Base-by-base conservation (phyloP, 2,329 filamentous ascomycete species). In the Alternaria alternata region DNA sequence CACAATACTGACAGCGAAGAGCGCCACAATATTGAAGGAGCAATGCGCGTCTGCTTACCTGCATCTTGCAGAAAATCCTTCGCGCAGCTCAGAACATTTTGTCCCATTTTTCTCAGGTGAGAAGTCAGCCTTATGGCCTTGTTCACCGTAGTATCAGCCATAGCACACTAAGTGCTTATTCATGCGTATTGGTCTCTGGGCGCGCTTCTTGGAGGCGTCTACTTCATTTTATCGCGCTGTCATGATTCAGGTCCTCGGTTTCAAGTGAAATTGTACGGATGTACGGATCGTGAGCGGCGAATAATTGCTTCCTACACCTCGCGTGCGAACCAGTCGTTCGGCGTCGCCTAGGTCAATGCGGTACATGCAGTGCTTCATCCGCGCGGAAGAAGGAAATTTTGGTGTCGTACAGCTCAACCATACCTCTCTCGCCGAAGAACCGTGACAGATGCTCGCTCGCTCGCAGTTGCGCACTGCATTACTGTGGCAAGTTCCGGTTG, bases 11-110 rank as follows among this genome's bases (percentile, higher is more conserved):
- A 61, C 59, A 62, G 55, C 63, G 48, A 60, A 58, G 56, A 49
- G 22, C 66, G 69, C 69, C 70, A 74, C 68, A 71, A 71, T 72
- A 70, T 72, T 67, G 65, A 51, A 61, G 57, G 34, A 41, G 22
- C 44, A 43, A 38, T 26, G 39, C 42, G 58, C 43, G 36, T 28
- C 54, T 44, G 63, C 59, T 70, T 57, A 69, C 62, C 38, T 66
- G 62, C 67, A 67, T 68, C 39, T 28, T 43, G 36, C 34, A 63
- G 46, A 47, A 53, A 56, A 42, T 41, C 38, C 46, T 56, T 39
- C 32, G 6, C 47, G 49, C 53, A 55, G 55, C 51, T 61, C 56
- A 20, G 32, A 22, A 18, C 46, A 26, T 22, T 54, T 53, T 53
- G 41, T 47, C 38, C 52, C 32, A 34, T 41, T 51, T 22, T 56